These are phyloP conservation scores for Corinectria fuckeliana DNA, from an alignment of 2,329 filamentous ascomycete genomes.

Conservation along the genomic window DNA sequence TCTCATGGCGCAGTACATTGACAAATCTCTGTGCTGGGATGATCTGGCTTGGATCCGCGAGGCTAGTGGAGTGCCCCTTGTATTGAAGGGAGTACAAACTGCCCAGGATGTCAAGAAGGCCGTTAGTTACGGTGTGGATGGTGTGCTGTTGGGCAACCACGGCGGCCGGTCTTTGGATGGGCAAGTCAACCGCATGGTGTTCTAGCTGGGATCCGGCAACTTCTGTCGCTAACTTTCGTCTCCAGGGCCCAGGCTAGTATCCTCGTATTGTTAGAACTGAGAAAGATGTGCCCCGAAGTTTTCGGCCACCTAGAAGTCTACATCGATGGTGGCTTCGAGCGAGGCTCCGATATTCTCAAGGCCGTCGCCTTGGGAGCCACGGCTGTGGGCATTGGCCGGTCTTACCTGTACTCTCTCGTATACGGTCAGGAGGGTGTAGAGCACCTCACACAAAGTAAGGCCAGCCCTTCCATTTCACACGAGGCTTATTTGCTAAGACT, in stretches of 20 bases:
- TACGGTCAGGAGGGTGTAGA: conserved; percentile 60
- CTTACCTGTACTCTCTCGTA: conserved; percentile 56
- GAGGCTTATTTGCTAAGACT: background rate
- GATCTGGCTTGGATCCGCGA: conserved; percentile 59
- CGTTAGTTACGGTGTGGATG: conserved; percentile 54
- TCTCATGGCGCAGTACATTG: conserved; percentile 57
- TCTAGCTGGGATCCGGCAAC: no score
- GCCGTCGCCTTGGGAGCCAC: conserved; percentile 58
- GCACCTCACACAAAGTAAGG: conserved; percentile 60
- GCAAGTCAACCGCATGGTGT: conserved; percentile 9
- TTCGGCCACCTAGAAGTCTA: conserved; percentile 57
- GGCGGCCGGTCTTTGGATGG: conserved; percentile 64
- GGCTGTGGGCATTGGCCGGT: conserved; percentile 59
- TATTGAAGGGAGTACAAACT: conserved; percentile 61
- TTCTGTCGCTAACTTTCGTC: background rate
- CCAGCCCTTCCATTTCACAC: no score
- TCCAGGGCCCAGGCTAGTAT: conserved; percentile 50
- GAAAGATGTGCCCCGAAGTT: conserved; percentile 53
- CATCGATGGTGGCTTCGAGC: conserved; percentile 57
- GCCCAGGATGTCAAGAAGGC: conserved; percentile 59
- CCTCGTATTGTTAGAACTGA: conserved; percentile 58
- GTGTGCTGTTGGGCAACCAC: conserved; percentile 62
- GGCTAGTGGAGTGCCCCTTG: conserved; percentile 51
- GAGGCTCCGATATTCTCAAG: conserved; percentile 61
- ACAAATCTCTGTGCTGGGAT: conserved; percentile 56